A percentile compares a stretch with the other conserved stretches of the same genome.
Conservation (phyloP, 345 rosid species). For the Hibiscus syriacus region DNA sequence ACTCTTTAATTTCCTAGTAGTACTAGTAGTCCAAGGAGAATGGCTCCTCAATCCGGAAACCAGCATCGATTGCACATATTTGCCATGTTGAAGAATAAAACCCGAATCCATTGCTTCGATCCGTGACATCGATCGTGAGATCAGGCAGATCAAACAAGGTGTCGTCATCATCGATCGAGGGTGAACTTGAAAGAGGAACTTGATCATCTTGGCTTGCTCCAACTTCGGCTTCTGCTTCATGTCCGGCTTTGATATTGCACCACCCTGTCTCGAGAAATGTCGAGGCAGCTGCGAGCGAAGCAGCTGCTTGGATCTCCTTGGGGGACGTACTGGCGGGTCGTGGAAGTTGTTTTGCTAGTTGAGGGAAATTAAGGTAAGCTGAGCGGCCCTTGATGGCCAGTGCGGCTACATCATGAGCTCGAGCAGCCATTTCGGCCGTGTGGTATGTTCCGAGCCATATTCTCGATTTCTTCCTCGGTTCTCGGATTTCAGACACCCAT, state of each 20-base stretch:
- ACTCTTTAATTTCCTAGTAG: too few species aligned
- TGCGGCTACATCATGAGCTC: conserved; percentile 77
- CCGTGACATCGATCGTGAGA: conserved; percentile 22
- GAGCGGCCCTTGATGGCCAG: conserved; percentile 64
- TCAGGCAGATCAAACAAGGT: too few species aligned
- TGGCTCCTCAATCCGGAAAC: conserved; percentile 59
- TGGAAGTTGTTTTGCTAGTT: conserved; percentile 37
- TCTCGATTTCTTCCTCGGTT: conserved; percentile 69
- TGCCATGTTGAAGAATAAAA: conserved; percentile 66
- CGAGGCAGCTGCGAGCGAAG: conserved; percentile 40
- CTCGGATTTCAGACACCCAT: conserved; percentile 82
- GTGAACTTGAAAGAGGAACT: too few species aligned
- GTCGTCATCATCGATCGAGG: too few species aligned
- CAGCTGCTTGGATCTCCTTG: conserved; percentile 54
- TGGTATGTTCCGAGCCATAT: conserved; percentile 80
- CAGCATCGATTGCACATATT: conserved; percentile 46
- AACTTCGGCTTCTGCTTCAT: conserved; percentile 34
- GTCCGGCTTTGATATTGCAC: not conserved
- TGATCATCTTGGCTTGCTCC: conserved; percentile 21
- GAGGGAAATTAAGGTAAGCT: too few species aligned
- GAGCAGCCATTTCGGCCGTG: conserved; percentile 82
- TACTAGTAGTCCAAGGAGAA: conserved; percentile 42
- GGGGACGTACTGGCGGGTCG: conserved; percentile 44
- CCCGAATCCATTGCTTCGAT: conserved; percentile 37
- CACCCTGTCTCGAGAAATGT: conserved; percentile 18